Evolutionary conservation across 2,329 filamentous ascomycete species (phyloP).

Genomic region (Paracorniculantispora psalliotae): DNA sequence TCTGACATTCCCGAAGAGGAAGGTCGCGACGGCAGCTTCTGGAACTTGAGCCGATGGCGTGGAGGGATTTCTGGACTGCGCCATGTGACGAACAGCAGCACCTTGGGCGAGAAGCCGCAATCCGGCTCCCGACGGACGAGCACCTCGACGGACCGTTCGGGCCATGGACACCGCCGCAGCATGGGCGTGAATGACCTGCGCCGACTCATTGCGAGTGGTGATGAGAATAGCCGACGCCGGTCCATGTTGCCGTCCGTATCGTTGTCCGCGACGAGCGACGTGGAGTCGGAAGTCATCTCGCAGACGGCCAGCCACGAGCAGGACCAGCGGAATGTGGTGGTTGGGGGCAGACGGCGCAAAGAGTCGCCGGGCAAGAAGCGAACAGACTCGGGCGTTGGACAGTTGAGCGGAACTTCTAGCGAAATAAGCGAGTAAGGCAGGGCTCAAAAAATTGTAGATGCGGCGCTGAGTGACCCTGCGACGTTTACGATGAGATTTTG

Average conservation of each 20-base stretch:
- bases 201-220: constrained; percentile 21
- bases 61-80: constrained; percentile 33
- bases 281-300: constrained; percentile 17
- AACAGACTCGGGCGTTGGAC: constrained; percentile 30
- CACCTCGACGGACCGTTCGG: constrained; percentile 29
- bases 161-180: constrained; percentile 27
- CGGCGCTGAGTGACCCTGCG: no score
- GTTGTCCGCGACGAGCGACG: constrained; percentile 18
- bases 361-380: constrained; percentile 24
- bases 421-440: constrained; percentile 15
- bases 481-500: no score
- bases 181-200: constrained; percentile 26
- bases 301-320: constrained; percentile 19
- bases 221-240: constrained; percentile 24
- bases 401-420: constrained; percentile 25
- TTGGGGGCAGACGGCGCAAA: constrained; percentile 14
- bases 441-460: not conserved
- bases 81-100: constrained; percentile 23
- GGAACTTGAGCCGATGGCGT: constrained; percentile 53
- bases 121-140: constrained; percentile 16
- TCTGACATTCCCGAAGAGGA: constrained; percentile 36
- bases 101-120: constrained; percentile 18
- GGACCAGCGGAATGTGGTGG: not conserved
- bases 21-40: constrained; percentile 45
- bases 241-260: constrained; percentile 24